Evolutionary conservation across 169 alveolate genomes (phyloP).

Genomic region (Plasmodium fragile): DNA sequence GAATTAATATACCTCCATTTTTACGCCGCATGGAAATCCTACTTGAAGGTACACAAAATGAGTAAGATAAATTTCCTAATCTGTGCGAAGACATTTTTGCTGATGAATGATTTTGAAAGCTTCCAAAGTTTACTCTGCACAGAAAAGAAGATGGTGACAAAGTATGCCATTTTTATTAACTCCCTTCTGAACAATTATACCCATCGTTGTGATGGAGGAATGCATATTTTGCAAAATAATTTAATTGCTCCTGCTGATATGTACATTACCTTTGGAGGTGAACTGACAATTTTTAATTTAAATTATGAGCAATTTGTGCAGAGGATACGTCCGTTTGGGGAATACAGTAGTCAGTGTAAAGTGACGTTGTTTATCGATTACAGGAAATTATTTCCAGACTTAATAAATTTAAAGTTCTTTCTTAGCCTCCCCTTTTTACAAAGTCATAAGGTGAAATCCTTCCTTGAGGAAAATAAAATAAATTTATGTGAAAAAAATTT

Average conservation of each 20-base stretch:
- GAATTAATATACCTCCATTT: constrained; percentile 42
- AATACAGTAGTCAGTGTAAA: background rate
- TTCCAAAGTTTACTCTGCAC: constrained; percentile 11
- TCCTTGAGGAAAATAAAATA: constrained; percentile 14
- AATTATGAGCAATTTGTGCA: constrained; percentile 42
- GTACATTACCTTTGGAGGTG: constrained; percentile 6
- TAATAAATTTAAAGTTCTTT: constrained; percentile 16
- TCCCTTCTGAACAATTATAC: constrained; percentile 39
- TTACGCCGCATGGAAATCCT: constrained; percentile 25
- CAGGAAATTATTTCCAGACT: constrained; percentile 11
- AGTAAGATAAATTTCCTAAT: constrained; percentile 46
- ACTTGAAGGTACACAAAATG: constrained; percentile 21
- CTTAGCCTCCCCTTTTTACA: constrained; percentile 38
- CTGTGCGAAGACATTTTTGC: constrained; percentile 27
- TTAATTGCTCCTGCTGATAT: constrained; percentile 28
- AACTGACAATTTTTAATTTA: constrained; percentile 45
- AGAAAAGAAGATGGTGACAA: background rate
- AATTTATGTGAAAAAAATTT: constrained; percentile 18
- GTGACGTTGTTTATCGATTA: constrained; percentile 52
- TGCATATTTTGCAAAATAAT: background rate
- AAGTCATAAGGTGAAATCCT: constrained; percentile 12
- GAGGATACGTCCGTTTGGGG: constrained; percentile 6
- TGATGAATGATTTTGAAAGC: constrained; percentile 23
- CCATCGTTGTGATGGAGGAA: background rate
- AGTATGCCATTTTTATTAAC: constrained; percentile 14